These are phyloP conservation scores for Clavispora santaluciae DNA, from an alignment of 805 yeast species.

Conservation along the genomic window DNA sequence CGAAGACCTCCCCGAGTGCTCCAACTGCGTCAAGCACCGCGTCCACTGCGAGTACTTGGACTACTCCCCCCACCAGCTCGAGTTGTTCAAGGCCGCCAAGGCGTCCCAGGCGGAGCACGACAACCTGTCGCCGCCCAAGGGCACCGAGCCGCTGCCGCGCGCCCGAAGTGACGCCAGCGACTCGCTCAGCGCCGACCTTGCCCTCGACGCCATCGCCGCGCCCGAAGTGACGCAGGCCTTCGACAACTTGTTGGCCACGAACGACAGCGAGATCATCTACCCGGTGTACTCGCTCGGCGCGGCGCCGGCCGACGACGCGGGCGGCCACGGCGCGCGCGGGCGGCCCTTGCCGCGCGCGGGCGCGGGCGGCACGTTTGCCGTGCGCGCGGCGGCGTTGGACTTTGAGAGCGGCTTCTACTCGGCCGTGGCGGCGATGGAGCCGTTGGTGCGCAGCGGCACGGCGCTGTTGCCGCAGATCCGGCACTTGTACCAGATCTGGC, in stretches of 20 bases:
- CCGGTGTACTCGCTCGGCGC: conserved; percentile 31
- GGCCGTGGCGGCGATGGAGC: conserved; percentile 9
- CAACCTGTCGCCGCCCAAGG: background rate
- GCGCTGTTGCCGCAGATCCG: conserved; percentile 26
- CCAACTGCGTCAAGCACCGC: conserved; percentile 37
- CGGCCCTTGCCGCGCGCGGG: background rate
- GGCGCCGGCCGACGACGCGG: background rate
- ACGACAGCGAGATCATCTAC: conserved; percentile 30
- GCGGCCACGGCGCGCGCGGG: background rate
- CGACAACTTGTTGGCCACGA: conserved; percentile 28
- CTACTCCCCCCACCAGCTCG: conserved; percentile 27
- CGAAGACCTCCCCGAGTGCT: conserved; percentile 36
- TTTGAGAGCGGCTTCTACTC: conserved; percentile 3
- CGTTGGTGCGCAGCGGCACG: conserved; percentile 20
- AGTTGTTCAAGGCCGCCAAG: conserved; percentile 21
- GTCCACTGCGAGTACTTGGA: conserved; percentile 37
- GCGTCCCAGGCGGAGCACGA: conserved; percentile 1
- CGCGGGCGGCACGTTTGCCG: conserved; percentile 1
- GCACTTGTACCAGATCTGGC: conserved; percentile 28
- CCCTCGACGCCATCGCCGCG: background rate
- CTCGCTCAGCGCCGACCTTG: background rate
- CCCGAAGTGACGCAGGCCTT: conserved; percentile 22
- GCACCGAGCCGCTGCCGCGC: background rate
- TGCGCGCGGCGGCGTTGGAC: background rate
- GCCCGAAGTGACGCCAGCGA: background rate